Evolutionary conservation across 208 protist species (phyloP).

Genomic region (Leishmania turanica): DNA sequence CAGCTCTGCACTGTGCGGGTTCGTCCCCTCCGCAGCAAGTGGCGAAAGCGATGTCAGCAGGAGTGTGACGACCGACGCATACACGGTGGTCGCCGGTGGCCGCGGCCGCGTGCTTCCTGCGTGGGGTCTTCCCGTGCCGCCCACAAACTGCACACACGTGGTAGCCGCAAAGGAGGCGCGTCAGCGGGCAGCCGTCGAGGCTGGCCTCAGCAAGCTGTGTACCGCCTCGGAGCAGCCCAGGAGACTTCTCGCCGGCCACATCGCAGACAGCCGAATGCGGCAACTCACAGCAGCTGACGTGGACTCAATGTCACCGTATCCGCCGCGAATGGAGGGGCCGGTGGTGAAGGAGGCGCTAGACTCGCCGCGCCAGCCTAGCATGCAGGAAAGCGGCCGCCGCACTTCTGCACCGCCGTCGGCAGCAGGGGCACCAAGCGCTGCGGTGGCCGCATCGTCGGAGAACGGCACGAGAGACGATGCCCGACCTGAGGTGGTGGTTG

Average conservation of each 20-base stretch:
- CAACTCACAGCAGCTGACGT: neutral
- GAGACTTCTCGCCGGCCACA: neutral
- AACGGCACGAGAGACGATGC: neutral
- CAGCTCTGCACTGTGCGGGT: neutral
- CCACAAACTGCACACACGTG: slow-evolving; percentile 17
- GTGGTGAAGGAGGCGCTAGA: slow-evolving; percentile 17
- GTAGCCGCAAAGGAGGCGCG: slow-evolving; percentile 10
- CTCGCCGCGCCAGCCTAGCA: slow-evolving; percentile 12
- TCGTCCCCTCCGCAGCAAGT: too few species aligned
- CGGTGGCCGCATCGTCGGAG: neutral
- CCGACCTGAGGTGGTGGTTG: neutral
- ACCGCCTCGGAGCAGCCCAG: neutral
- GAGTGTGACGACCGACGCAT: neutral
- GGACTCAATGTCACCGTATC: neutral
- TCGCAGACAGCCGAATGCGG: neutral
- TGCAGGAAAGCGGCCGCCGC: slow-evolving; percentile 16
- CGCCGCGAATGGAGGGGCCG: slow-evolving; percentile 17
- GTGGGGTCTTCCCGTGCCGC: slow-evolving; percentile 16
- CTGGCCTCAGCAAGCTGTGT: neutral
- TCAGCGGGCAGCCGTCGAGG: neutral
- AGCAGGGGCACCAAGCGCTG: neutral
- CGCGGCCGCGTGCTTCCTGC: neutral
- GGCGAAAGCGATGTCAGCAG: neutral
- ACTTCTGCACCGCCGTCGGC: neutral
- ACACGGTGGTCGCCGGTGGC: neutral